Evolutionary conservation across 2,329 filamentous ascomycete species (phyloP), one percentile per base, ranked within the genome.

Genomic region (Colletotrichum navitas): DNA sequence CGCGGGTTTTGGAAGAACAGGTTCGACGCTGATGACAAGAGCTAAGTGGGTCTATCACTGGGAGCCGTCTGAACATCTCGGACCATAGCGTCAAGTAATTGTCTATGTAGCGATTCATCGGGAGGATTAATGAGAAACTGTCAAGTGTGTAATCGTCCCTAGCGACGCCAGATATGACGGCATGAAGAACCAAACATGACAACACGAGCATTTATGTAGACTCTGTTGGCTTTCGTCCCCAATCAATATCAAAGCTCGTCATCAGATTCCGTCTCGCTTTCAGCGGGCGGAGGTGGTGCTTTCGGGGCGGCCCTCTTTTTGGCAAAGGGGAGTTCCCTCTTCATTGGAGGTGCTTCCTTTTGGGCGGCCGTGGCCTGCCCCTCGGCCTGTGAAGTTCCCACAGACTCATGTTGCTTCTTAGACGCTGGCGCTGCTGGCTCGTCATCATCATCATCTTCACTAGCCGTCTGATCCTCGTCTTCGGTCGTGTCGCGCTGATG

Each of bases 1-100:
- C 85, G 90, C 41, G 86, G 81, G 0, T 92, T 89, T 77, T 92
- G 89, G 88, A 81, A 74, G 2, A 74, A 85, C 21, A 83, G 83
- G 69, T 91, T 89, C 78, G 84, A 78, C 12, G 79, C 79, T 1
- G 83, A 88, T 69, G 90, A 92, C 75, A 78, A 80, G 70, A 80
- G 82, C 24, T 87, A 80, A 75, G 73, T 14, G 16, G 14, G 18
- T 29, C 47, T 10, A 51, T 45, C 10, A 12, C 16, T 43, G n/a
- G 8, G 14, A 29, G 14, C 24, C 21, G 45, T 26, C 11, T 16
- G 39, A n/a, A 16, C 3, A 52, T 39, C 10, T 29, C 16, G 47
- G 34, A n/a, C 14, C 16, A 12, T n/a, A n/a, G 45, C 24, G 58
- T 34, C 21, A 32, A 36, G 14, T 14, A 29, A 10, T 14, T 26